Evolutionary conservation across 1,139 yeast genomes (phyloP).

Genomic region (Diutina pseudorugosa): DNA sequence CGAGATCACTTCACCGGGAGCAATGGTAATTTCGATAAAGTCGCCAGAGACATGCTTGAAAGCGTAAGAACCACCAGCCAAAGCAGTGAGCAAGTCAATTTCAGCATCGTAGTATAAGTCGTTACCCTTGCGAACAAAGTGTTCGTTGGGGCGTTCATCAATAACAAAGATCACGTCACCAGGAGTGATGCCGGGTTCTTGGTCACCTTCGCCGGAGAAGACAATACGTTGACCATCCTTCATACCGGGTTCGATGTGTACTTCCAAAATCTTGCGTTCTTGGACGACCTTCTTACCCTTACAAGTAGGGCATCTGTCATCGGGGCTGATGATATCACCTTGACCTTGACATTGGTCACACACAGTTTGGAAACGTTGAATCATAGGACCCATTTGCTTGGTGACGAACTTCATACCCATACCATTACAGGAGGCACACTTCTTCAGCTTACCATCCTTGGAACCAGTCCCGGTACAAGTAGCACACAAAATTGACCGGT

Average conservation of each 20-base stretch:
- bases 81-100: conserved; percentile 83
- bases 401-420: conserved; percentile 86
- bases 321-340: conserved; percentile 80
- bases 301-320: conserved; percentile 84
- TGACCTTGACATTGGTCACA: conserved; percentile 91
- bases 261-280: conserved; percentile 91
- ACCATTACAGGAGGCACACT: conserved; percentile 81
- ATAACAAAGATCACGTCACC: conserved; percentile 93
- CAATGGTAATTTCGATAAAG: conserved; percentile 66
- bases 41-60: conserved; percentile 84
- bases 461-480: conserved; percentile 95
- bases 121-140: conserved; percentile 80
- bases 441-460: conserved; percentile 79
- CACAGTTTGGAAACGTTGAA: conserved; percentile 91
- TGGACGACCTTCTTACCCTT: conserved; percentile 76
- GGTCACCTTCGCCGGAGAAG: conserved; percentile 95
- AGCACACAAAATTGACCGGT: conserved; percentile 82
- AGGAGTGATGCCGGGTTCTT: conserved; percentile 87
- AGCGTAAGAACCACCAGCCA: conserved; percentile 90
- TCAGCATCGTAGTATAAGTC: conserved; percentile 80
- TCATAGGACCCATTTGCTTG: conserved; percentile 99
- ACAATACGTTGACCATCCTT: conserved; percentile 84
- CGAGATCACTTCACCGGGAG: conserved; percentile 87
- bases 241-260: conserved; percentile 96
- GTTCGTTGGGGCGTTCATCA: conserved; percentile 76